Conservation (phyloP, 495 filamentous ascomycete species). For the Tuber umbilicatum region DNA sequence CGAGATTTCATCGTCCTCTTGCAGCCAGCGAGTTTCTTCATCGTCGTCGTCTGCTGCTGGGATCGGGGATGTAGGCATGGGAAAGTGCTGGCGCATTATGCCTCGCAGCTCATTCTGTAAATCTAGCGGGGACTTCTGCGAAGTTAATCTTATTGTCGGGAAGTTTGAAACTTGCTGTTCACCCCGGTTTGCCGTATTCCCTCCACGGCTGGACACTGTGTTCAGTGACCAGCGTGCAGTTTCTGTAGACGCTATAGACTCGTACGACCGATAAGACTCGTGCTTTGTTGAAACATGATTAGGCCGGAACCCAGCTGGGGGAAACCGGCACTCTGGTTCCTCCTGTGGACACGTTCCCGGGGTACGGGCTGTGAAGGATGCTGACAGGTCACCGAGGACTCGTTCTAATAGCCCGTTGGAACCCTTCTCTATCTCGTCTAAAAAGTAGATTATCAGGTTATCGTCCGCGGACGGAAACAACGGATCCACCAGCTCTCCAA, state of each 20-base stretch:
- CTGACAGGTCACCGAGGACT: constrained; percentile 28
- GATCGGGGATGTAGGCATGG: constrained; percentile 1
- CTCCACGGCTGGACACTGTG: not conserved
- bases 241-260: not conserved
- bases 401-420: constrained; percentile 20
- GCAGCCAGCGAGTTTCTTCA: constrained; percentile 28
- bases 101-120: constrained; percentile 35
- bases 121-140: constrained; percentile 28
- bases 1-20: constrained; percentile 22
- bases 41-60: constrained; percentile 19
- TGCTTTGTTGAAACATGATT: not conserved
- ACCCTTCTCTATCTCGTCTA: constrained; percentile 6
- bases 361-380: constrained; percentile 28
- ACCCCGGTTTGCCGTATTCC: not conserved
- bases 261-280: not conserved
- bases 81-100: constrained; percentile 30
- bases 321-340: not conserved
- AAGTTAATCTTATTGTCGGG: constrained; percentile 13
- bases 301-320: not conserved
- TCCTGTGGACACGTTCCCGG: constrained; percentile 16
- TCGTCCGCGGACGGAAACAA: constrained; percentile 27
- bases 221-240: not conserved
- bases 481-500: constrained; percentile 23
- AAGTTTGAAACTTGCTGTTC: constrained; percentile 7
- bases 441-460: constrained; percentile 23